Conservation (phyloP, 148 eudicot species). For the Selenicereus undatus region DNA sequence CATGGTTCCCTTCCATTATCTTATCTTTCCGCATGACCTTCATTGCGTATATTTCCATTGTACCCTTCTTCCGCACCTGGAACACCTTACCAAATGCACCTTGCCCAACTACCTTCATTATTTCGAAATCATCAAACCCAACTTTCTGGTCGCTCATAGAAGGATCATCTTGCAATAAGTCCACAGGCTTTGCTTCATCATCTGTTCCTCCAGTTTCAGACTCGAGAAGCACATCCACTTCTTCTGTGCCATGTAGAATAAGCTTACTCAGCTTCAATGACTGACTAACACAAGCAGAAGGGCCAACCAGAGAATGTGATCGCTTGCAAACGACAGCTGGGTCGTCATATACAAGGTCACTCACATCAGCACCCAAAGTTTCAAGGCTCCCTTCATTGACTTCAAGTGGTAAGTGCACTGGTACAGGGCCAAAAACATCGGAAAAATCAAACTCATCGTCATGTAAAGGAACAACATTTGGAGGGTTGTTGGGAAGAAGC, state of each 20-base stretch:
- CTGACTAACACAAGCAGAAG: constrained; percentile 54
- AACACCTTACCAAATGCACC: constrained; percentile 91
- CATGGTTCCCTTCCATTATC: constrained; percentile 87
- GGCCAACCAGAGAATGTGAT: constrained; percentile 89
- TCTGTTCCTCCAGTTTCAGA: constrained; percentile 22
- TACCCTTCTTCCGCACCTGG: constrained; percentile 72
- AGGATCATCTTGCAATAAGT: constrained; percentile 28
- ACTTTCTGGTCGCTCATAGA: constrained; percentile 35
- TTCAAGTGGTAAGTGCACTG: constrained; percentile 42
- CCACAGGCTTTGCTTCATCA: constrained; percentile 25
- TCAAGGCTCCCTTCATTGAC: constrained; percentile 34
- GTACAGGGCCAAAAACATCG: constrained; percentile 78
- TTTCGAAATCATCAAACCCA: constrained; percentile 82
- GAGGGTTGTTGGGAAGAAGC: constrained; percentile 40
- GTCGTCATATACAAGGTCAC: constrained; percentile 54
- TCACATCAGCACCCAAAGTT: constrained; percentile 35
- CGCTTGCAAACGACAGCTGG: constrained; percentile 57
- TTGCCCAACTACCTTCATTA: constrained; percentile 76
- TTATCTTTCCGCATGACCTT: constrained; percentile 94
- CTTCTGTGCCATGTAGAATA: constrained; percentile 48
- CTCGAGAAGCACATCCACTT: constrained; percentile 33
- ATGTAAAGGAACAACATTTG: constrained; percentile 48
- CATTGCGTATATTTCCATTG: constrained; percentile 89
- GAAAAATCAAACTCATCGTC: constrained; percentile 66
- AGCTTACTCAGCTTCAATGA: constrained; percentile 62